phyloP scores from a whole-genome alignment of 768 basidiomycete species.

The Pleurotus salmoneostramineus region DNA sequence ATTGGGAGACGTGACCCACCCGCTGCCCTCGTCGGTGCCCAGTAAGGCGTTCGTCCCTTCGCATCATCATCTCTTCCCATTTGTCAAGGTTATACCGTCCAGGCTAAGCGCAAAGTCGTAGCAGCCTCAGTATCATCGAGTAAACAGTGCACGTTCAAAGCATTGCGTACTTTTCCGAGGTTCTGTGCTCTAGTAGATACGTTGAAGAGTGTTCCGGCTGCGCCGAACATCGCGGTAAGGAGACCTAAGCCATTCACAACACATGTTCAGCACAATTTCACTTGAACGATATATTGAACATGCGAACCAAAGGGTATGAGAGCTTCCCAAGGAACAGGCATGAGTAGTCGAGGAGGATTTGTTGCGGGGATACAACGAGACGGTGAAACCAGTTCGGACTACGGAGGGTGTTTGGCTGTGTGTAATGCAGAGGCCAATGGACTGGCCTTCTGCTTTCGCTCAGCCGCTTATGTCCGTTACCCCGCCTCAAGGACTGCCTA shows the following conservation, averaged over 20 bases:
- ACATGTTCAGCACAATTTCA: slow-evolving; percentile 10
- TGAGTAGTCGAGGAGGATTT: slow-evolving; percentile 31
- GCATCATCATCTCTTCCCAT: slow-evolving; percentile 98
- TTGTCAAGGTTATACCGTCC: slow-evolving; percentile 80
- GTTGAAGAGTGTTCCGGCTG: slow-evolving; percentile 84
- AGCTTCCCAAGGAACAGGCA: slow-evolving; percentile 98
- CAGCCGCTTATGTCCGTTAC: not conserved
- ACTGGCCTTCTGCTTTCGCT: not conserved
- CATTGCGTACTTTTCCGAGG: slow-evolving; percentile 72
- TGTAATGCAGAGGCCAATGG: not conserved
- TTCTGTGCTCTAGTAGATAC: slow-evolving; percentile 78
- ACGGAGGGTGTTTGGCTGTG: not conserved
- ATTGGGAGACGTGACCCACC: slow-evolving; percentile 43
- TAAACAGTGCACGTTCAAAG: not conserved
- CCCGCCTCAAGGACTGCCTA: not conserved
- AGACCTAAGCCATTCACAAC: slow-evolving; percentile 47
- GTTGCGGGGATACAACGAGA: not conserved
- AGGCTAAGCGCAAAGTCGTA: slow-evolving; percentile 40
- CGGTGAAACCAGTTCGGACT: slow-evolving; percentile 1
- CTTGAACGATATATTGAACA: not conserved
- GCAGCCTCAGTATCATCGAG: not conserved
- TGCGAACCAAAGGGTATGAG: slow-evolving; percentile 87
- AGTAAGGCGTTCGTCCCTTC: slow-evolving; percentile 82
- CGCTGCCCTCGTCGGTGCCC: slow-evolving; percentile 84
- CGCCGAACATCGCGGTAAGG: slow-evolving; percentile 83